These are phyloP conservation scores for Echeveria elegans DNA, from an alignment of 164 flowering plant species.

Conservation along the genomic window DNA sequence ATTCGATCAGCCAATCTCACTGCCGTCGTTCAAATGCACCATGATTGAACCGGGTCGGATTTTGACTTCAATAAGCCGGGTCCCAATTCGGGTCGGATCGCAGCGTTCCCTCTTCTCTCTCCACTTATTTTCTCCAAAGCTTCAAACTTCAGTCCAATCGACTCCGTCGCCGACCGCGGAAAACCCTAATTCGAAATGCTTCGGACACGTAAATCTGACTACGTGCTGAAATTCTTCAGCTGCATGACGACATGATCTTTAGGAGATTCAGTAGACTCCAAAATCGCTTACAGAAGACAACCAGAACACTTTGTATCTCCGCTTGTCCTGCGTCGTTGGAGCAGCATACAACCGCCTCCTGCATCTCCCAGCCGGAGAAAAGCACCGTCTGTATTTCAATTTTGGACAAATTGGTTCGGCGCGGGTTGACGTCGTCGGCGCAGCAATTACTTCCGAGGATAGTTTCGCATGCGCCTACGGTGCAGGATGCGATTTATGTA, in stretches of 20 bases:
- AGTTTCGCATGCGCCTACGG: slow-evolving; percentile 16
- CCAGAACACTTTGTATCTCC: neutral
- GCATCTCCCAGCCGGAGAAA: slow-evolving; percentile 15
- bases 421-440: slow-evolving; percentile 29
- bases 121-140: neutral
- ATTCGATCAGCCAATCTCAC: neutral
- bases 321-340: neutral
- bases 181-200: neutral
- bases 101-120: neutral
- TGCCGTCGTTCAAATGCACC: too few relatives aligned
- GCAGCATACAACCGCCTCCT: neutral
- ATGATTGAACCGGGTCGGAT: neutral
- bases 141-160: neutral
- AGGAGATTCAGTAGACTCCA: neutral
- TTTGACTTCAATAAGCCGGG: neutral
- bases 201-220: neutral
- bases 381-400: slow-evolving; percentile 24
- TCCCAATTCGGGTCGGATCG: neutral
- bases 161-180: neutral
- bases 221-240: too few relatives aligned
- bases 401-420: slow-evolving; percentile 21
- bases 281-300: neutral
- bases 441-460: slow-evolving; percentile 33
- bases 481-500: slow-evolving; percentile 19
- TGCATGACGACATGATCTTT: slow-evolving; percentile 1